These are phyloP conservation scores for Fusarium compactum DNA, from an alignment of 2,329 filamentous ascomycete genomes.

Conservation along the genomic window DNA sequence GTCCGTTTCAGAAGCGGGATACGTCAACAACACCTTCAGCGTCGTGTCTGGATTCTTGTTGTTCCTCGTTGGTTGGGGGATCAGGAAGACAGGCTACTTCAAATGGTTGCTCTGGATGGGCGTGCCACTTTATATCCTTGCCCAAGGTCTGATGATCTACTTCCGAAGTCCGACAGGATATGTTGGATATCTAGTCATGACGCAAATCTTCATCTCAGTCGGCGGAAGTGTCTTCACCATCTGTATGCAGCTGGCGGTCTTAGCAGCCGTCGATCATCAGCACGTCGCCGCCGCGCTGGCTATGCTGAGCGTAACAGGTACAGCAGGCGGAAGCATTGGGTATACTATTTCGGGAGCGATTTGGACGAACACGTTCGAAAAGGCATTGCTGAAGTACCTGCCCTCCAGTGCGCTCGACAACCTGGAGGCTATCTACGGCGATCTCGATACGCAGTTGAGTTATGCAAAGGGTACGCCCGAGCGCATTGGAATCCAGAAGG, in stretches of 20 bases:
- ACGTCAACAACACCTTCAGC: conserved; percentile 62
- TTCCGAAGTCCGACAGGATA: conserved; percentile 55
- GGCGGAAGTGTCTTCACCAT: conserved; percentile 66
- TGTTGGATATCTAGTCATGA: conserved; percentile 63
- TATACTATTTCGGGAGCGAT: conserved; percentile 57
- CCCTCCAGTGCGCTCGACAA: conserved; percentile 4
- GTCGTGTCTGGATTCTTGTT: conserved; percentile 64
- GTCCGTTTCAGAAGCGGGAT: conserved; percentile 57
- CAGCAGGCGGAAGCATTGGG: conserved; percentile 59
- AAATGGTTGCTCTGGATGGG: conserved; percentile 59
- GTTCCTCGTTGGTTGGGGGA: conserved; percentile 60
- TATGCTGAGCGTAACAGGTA: conserved; percentile 57
- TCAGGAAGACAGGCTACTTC: conserved; percentile 61
- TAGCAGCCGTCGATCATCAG: conserved; percentile 65
- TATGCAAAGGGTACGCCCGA: conserved; percentile 5
- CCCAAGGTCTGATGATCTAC: conserved; percentile 56
- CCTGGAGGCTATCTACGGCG: conserved; percentile 4
- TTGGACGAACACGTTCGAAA: conserved; percentile 57
- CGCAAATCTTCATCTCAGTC: conserved; percentile 65
- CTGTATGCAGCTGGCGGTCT: conserved; percentile 67
- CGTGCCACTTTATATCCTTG: conserved; percentile 66
- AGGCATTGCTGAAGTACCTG: neutral
- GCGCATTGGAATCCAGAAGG: conserved; percentile 19
- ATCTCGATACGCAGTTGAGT: conserved; percentile 11
- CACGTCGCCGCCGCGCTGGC: conserved; percentile 64